phyloP scores from a whole-genome alignment of 129 eudicot species.

The Arctium lappa region DNA sequence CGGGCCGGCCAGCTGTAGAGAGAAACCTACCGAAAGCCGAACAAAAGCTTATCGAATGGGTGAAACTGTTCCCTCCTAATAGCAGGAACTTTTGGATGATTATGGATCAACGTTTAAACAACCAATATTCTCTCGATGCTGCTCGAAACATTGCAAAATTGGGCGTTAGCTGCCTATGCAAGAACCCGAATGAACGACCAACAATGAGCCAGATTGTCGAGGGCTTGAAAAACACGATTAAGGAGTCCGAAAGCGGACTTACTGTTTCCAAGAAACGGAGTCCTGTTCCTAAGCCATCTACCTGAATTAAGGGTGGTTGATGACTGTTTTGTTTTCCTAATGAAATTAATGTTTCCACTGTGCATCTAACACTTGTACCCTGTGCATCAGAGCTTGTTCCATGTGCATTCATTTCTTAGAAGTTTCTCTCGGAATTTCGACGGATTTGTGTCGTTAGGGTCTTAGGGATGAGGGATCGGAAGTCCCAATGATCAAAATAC shows the following conservation, averaged over 20 bases:
- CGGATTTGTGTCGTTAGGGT: too few species aligned
- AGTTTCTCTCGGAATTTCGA: too few species aligned
- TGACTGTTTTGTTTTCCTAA: not conserved
- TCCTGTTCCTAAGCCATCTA: conserved; percentile 30
- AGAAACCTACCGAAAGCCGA: conserved; percentile 47
- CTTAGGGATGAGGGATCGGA: too few species aligned
- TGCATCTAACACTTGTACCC: not conserved
- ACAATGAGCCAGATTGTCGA: conserved; percentile 56
- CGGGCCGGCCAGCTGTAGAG: conserved; percentile 64
- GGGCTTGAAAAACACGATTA: conserved; percentile 43
- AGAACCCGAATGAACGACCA: conserved; percentile 60
- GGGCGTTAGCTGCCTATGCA: conserved; percentile 56
- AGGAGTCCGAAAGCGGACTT: conserved; percentile 34
- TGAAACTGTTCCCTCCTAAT: conserved; percentile 61
- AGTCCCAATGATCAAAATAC: too few species aligned
- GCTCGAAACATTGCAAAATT: conserved; percentile 58
- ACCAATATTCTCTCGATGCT: conserved; percentile 45
- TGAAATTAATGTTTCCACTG: not conserved
- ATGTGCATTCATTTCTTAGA: not conserved
- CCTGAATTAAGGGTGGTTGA: conserved; percentile 40
- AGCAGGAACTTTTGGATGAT: conserved; percentile 58
- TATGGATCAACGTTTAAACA: conserved; percentile 56
- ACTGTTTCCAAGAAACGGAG: conserved; percentile 4
- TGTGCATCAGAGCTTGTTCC: not conserved
- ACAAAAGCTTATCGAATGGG: conserved; percentile 75